phyloP scores from a whole-genome alignment of 768 basidiomycete genomes.

The Saitozyma podzolica region DNA sequence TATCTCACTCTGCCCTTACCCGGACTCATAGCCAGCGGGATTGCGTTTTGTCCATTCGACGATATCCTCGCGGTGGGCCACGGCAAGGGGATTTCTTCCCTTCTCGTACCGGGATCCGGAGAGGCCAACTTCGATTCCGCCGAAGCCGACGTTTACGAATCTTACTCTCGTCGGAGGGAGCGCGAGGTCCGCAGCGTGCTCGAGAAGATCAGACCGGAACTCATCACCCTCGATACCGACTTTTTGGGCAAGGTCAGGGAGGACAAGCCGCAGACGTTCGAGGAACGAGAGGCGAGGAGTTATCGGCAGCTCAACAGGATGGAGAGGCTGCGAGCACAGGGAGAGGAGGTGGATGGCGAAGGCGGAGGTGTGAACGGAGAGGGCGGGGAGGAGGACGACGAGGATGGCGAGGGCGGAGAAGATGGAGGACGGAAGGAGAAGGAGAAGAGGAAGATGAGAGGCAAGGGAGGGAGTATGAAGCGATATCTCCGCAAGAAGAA shows the following conservation, averaged over 20 bases:
- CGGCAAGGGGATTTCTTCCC: slow-evolving; percentile 69
- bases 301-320: slow-evolving; percentile 56
- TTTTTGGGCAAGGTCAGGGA: slow-evolving; percentile 51
- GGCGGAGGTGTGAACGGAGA: slow-evolving; percentile 58
- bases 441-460: slow-evolving; percentile 74
- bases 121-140: slow-evolving; percentile 91
- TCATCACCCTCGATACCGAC: slow-evolving; percentile 67
- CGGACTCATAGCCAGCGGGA: slow-evolving; percentile 68
- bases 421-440: slow-evolving; percentile 54
- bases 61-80: slow-evolving; percentile 54
- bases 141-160: slow-evolving; percentile 95
- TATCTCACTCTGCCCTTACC: slow-evolving; percentile 88
- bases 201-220: slow-evolving; percentile 92
- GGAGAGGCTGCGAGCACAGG: slow-evolving; percentile 70
- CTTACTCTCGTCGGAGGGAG: slow-evolving; percentile 75
- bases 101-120: slow-evolving; percentile 87
- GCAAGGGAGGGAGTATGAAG: slow-evolving; percentile 78
- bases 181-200: slow-evolving; percentile 85
- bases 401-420: slow-evolving; percentile 52
- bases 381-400: slow-evolving; percentile 52
- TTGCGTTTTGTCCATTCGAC: slow-evolving; percentile 71
- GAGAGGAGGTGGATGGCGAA: slow-evolving; percentile 60
- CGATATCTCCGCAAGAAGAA: slow-evolving; percentile 82
- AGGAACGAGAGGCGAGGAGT: slow-evolving; percentile 48
- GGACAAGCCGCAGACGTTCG: slow-evolving; percentile 41